Conservation (phyloP, 108 stramenopile genomes). For the Stephanodiscus minutulus region DNA sequence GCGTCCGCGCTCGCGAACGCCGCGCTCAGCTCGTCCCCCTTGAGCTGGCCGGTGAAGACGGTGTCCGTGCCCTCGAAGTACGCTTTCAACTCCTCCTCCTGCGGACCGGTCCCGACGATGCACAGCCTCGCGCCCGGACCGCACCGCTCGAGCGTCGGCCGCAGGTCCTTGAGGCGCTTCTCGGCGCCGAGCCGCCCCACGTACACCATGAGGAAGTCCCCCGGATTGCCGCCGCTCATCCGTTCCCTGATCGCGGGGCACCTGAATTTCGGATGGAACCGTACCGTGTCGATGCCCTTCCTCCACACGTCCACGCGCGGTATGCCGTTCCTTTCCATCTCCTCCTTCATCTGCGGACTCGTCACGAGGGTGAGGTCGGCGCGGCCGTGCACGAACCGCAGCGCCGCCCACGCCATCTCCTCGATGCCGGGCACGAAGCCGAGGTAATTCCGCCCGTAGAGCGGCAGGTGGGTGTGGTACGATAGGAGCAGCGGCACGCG, state of each 20-base stretch:
- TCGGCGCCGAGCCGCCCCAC: slow-evolving; percentile 90
- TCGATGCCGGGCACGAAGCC: slow-evolving; percentile 83
- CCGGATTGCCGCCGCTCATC: slow-evolving; percentile 84
- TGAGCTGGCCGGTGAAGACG: slow-evolving; percentile 61
- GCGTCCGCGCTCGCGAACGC: slow-evolving; percentile 79
- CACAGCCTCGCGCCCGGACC: slow-evolving; percentile 58
- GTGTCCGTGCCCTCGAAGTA: slow-evolving; percentile 63
- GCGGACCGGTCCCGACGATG: slow-evolving; percentile 70
- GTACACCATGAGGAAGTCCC: slow-evolving; percentile 89
- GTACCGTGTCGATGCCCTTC: slow-evolving; percentile 93
- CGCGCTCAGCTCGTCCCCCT: slow-evolving; percentile 59
- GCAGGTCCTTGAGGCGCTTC: slow-evolving; percentile 79
- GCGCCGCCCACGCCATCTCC: slow-evolving; percentile 67
- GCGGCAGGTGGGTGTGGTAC: slow-evolving; percentile 96
- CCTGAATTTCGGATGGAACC: slow-evolving; percentile 87
- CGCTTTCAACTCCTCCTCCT: slow-evolving; percentile 56
- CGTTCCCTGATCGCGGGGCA: slow-evolving; percentile 64
- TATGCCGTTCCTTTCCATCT: slow-evolving; percentile 84
- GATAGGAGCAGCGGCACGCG: slow-evolving; percentile 79
- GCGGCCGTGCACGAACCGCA: slow-evolving; percentile 79
- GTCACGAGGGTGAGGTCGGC: slow-evolving; percentile 96
- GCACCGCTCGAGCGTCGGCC: slow-evolving; percentile 79
- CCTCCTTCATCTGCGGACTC: slow-evolving; percentile 88
- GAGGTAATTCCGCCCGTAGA: slow-evolving; percentile 88
- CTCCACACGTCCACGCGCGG: slow-evolving; percentile 93